phyloP scores from a whole-genome alignment of 1,284 basidiomycete species.

The Lentinus polychrous region DNA sequence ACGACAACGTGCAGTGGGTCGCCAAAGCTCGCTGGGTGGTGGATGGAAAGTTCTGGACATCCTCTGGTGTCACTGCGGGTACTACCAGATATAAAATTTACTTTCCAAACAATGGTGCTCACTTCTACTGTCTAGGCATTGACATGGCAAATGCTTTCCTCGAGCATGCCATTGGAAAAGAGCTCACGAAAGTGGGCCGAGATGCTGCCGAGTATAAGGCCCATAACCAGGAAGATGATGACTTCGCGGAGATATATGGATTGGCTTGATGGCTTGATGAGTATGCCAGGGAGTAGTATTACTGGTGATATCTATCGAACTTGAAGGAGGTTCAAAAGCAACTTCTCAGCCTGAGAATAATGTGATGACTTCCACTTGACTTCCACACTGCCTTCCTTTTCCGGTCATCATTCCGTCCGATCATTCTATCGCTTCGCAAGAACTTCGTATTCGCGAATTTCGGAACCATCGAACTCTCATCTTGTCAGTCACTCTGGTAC shows the following conservation, averaged over 20 bases:
- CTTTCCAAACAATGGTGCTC: not conserved
- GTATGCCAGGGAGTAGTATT: too few relatives aligned
- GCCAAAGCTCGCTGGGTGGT: constrained; percentile 32
- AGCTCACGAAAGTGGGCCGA: constrained; percentile 18
- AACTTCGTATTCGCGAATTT: too few relatives aligned
- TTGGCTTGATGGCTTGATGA: constrained; percentile 14
- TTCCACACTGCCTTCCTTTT: too few relatives aligned
- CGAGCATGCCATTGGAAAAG: constrained; percentile 24
- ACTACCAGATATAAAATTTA: not conserved
- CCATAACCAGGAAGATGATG: constrained; percentile 25
- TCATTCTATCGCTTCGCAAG: too few relatives aligned
- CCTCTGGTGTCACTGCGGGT: constrained; percentile 33
- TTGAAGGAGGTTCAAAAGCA: too few relatives aligned
- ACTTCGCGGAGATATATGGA: constrained; percentile 27
- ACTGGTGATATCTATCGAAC: too few relatives aligned
- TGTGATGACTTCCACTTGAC: too few relatives aligned
- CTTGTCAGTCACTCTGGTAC: too few relatives aligned
- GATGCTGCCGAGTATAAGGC: constrained; percentile 24
- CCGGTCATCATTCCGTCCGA: too few relatives aligned
- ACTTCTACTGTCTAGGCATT: constrained; percentile 4
- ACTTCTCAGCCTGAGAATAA: too few relatives aligned
- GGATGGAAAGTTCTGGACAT: constrained; percentile 33
- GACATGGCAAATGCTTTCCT: constrained; percentile 28
- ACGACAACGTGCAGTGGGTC: constrained; percentile 25
- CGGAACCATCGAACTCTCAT: too few relatives aligned